These are phyloP conservation scores for sweet orange (Citrus sinensis) DNA, from an alignment of 345 rosid species.

Conservation along the genomic window DNA sequence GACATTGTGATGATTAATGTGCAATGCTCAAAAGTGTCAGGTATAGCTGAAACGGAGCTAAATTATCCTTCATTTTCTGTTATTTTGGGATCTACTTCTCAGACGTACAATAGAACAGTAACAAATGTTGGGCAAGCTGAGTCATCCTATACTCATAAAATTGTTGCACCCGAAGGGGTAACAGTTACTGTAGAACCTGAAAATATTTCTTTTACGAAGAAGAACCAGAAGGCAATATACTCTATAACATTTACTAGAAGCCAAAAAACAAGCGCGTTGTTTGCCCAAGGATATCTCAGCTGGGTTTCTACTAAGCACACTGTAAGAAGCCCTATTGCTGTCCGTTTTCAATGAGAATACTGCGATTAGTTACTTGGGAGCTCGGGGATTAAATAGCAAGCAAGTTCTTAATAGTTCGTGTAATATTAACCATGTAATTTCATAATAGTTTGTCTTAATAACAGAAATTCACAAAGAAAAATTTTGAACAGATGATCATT, in stretches of 20 bases:
- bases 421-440: too few species aligned
- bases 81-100: slow-evolving; percentile 1
- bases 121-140: slow-evolving; percentile 36
- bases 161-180: slow-evolving; percentile 24
- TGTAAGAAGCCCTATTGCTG: background rate
- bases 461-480: background rate
- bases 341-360: background rate
- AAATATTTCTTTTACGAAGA: background rate
- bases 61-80: slow-evolving; percentile 40
- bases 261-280: background rate
- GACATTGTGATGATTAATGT: slow-evolving; percentile 15
- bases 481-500: background rate
- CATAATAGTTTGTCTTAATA: background rate
- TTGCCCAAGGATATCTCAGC: background rate
- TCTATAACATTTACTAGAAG: slow-evolving; percentile 17
- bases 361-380: background rate
- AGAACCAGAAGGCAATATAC: slow-evolving; percentile 25
- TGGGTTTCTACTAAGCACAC: background rate
- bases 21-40: slow-evolving; percentile 9
- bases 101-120: slow-evolving; percentile 32
- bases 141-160: slow-evolving; percentile 23
- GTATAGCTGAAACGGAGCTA: slow-evolving; percentile 27
- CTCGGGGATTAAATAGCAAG: background rate
- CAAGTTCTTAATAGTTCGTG: too few species aligned
- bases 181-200: slow-evolving; percentile 3